phyloP scores from a whole-genome alignment of 352 stramenopile genomes.

The Phytophthora macrochlamydospora region DNA sequence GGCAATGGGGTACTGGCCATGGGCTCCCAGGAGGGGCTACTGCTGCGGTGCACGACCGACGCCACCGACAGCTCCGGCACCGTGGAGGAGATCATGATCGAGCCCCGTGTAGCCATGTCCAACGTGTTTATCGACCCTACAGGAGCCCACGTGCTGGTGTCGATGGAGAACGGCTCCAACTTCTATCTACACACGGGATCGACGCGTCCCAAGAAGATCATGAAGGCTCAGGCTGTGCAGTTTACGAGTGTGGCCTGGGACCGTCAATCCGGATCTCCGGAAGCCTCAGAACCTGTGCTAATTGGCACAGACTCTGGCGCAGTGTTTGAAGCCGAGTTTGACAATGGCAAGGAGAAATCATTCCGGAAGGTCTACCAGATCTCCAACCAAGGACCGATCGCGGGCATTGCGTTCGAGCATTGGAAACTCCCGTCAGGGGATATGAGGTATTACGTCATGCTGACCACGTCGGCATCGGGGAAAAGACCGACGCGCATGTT shows the following conservation, averaged over 20 bases:
- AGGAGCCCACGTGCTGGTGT: slow-evolving; percentile 79
- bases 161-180: slow-evolving; percentile 89
- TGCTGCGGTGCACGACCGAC: slow-evolving; percentile 81
- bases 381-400: slow-evolving; percentile 85
- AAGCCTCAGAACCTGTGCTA: slow-evolving; percentile 68
- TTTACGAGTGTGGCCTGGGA: slow-evolving; percentile 87
- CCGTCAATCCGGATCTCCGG: slow-evolving; percentile 66
- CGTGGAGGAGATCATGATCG: slow-evolving; percentile 91
- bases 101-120: slow-evolving; percentile 83
- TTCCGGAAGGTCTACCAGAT: slow-evolving; percentile 92
- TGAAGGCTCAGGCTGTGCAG: slow-evolving; percentile 79
- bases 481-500: slow-evolving; percentile 91
- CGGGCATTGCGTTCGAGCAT: slow-evolving; percentile 83
- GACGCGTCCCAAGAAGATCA: slow-evolving; percentile 86
- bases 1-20: slow-evolving; percentile 85
- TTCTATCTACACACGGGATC: slow-evolving; percentile 83
- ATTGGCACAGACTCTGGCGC: slow-evolving; percentile 81
- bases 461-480: slow-evolving; percentile 84
- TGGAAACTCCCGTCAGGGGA: slow-evolving; percentile 69
- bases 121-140: slow-evolving; percentile 86
- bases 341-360: slow-evolving; percentile 80
- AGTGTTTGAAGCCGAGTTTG: slow-evolving; percentile 87
- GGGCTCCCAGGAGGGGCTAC: slow-evolving; percentile 80
- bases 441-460: slow-evolving; percentile 74
- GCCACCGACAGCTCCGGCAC: slow-evolving; percentile 71